Evolutionary conservation across 805 yeast genomes (phyloP).

Genomic region (Metschnikowia shivogae): DNA sequence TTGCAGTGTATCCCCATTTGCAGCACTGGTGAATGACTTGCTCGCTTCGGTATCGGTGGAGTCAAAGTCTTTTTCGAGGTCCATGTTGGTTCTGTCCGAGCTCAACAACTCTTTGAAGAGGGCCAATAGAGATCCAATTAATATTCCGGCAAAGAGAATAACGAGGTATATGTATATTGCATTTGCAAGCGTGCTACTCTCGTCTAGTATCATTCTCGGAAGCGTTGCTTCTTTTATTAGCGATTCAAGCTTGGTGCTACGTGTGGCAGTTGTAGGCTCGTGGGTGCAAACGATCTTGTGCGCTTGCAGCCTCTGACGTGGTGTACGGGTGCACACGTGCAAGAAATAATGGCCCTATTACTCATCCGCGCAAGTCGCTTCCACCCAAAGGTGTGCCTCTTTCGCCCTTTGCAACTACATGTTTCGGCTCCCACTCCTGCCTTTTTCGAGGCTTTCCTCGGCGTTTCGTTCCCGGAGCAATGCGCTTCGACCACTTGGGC

Average conservation of each 20-base stretch:
- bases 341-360: not conserved
- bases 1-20: not conserved
- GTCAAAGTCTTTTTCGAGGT: not conserved
- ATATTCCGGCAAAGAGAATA: conserved; percentile 7
- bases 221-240: not conserved
- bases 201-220: conserved; percentile 12
- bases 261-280: not conserved
- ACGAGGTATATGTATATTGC: conserved; percentile 13
- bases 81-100: not conserved
- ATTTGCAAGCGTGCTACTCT: conserved; percentile 11
- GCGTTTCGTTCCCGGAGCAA: not conserved
- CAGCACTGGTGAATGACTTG: not conserved
- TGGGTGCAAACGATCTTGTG: conserved; percentile 1
- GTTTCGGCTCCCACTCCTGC: conserved; percentile 1
- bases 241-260: not conserved
- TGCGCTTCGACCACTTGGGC: not conserved
- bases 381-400: not conserved
- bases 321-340: not conserved
- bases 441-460: not conserved
- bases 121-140: conserved; percentile 7
- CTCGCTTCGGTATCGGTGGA: not conserved
- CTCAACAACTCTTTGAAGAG: conserved; percentile 10
- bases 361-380: conserved; percentile 1
- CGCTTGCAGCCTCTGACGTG: not conserved
- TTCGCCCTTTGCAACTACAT: not conserved